Conservation (phyloP, 225 moss, liverwort and hornwort genomes). For the Marchantia paleacea region DNA sequence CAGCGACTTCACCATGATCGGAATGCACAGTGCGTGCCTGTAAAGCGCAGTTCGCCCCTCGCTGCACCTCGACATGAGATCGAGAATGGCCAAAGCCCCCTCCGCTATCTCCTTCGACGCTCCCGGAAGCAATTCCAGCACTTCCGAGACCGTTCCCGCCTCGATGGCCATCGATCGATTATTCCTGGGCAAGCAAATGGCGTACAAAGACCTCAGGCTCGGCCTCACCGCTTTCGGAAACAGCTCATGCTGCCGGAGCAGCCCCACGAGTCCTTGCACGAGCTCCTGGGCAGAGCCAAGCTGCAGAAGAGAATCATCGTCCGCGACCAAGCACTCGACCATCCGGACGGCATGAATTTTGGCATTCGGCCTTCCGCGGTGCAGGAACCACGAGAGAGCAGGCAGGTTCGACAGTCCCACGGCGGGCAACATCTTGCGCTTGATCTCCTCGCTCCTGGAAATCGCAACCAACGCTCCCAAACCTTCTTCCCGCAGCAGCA, state of each 20-base stretch:
- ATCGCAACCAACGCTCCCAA: slow-evolving; percentile 57
- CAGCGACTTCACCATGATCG: slow-evolving; percentile 48
- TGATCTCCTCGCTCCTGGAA: slow-evolving; percentile 32
- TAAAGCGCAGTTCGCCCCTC: slow-evolving; percentile 68
- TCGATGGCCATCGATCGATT: slow-evolving; percentile 36
- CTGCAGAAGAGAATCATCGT: slow-evolving; percentile 26
- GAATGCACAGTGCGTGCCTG: slow-evolving; percentile 56
- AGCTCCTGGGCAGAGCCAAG: slow-evolving; percentile 28
- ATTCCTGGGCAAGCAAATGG: slow-evolving; percentile 35
- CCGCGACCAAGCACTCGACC: slow-evolving; percentile 34
- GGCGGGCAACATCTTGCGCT: slow-evolving; percentile 16
- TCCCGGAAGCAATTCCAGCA: slow-evolving; percentile 41
- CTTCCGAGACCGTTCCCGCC: slow-evolving; percentile 31
- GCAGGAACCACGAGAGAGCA: slow-evolving; percentile 26
- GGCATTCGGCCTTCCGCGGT: slow-evolving; percentile 27
- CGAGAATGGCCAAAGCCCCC: slow-evolving; percentile 34
- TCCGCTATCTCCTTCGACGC: slow-evolving; percentile 27
- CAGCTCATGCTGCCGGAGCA: slow-evolving; percentile 18
- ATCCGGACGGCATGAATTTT: slow-evolving; percentile 24
- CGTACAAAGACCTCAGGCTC: slow-evolving; percentile 35
- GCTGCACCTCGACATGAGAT: slow-evolving; percentile 40
- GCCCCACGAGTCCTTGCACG: slow-evolving; percentile 29
- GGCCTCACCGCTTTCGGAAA: slow-evolving; percentile 25
- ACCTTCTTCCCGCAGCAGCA: slow-evolving; percentile 50
- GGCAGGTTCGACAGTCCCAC: slow-evolving; percentile 23